phyloP scores from a whole-genome alignment of 1,139 yeast species.

The Protomyces pachydermus region DNA sequence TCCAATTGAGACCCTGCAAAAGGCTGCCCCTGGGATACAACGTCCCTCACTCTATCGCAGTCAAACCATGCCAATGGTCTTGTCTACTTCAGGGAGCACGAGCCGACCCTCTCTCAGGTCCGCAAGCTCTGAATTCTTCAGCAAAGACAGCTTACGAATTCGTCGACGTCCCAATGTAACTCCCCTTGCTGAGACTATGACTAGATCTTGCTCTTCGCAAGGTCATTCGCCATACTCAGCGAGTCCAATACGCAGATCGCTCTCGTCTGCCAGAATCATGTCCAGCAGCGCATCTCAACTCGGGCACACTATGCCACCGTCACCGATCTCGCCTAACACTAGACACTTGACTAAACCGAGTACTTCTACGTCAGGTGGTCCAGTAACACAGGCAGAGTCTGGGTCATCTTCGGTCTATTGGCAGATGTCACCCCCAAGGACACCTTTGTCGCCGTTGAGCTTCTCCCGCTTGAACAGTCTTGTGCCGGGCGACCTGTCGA shows the following conservation, averaged over 20 bases:
- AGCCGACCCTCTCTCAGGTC: neutral
- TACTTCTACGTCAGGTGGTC: too few species aligned
- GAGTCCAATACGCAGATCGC: constrained; percentile 10
- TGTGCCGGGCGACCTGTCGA: neutral
- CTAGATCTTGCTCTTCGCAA: neutral
- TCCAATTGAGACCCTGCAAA: neutral
- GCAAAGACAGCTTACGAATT: neutral
- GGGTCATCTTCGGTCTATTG: too few species aligned
- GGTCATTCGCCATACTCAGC: constrained; percentile 11
- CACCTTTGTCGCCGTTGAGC: constrained; percentile 18
- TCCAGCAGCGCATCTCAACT: neutral
- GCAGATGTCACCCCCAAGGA: constrained; percentile 9
- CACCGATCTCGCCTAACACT: constrained; percentile 10
- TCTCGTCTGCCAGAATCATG: constrained; percentile 4
- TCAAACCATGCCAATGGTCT: neutral
- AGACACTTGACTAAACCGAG: too few species aligned
- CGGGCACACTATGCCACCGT: constrained; percentile 4
- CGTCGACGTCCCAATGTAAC: neutral
- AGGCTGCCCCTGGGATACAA: neutral
- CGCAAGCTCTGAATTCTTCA: neutral
- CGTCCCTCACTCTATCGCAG: neutral
- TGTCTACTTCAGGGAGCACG: neutral
- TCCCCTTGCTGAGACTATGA: neutral
- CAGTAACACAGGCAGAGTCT: too few species aligned
- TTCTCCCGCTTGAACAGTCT: constrained; percentile 2